These are phyloP conservation scores for Canavalia ensiformis DNA, from an alignment of 306 rosid genomes.

Conservation along the genomic window DNA sequence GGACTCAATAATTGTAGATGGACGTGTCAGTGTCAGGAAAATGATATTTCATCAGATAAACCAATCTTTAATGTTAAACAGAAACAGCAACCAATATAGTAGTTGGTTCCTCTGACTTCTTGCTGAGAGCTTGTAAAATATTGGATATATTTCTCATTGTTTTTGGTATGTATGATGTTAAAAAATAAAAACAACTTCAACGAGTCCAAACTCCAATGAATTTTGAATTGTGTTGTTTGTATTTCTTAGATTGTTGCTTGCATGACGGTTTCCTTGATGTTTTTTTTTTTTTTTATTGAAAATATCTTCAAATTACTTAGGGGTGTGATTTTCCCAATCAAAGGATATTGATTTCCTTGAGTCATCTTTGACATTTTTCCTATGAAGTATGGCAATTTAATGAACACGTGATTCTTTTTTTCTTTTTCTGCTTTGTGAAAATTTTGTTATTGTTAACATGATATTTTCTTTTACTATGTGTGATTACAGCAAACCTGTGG, in stretches of 20 bases:
- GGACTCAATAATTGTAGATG: slow-evolving; percentile 31
- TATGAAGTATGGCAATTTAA: slow-evolving; percentile 20
- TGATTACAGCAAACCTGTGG: slow-evolving; percentile 94
- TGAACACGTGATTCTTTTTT: slow-evolving; percentile 19
- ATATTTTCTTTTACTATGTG: slow-evolving; percentile 21
- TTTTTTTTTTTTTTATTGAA: slow-evolving; percentile 26
- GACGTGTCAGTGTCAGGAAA: slow-evolving; percentile 6
- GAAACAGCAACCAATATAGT: background rate
- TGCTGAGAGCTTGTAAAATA: slow-evolving; percentile 6
- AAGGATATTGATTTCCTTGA: slow-evolving; percentile 35
- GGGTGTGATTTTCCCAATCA: background rate
- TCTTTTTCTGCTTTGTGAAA: background rate
- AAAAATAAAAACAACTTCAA: background rate
- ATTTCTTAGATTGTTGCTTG: slow-evolving; percentile 28
- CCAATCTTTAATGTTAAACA: slow-evolving; percentile 14
- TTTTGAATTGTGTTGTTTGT: slow-evolving; percentile 17
- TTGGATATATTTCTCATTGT: background rate
- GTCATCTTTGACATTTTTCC: slow-evolving; percentile 22
- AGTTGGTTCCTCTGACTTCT: slow-evolving; percentile 12
- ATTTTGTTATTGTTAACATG: slow-evolving; percentile 31
- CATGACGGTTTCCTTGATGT: slow-evolving; percentile 27
- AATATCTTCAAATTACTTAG: slow-evolving; percentile 27
- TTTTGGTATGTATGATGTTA: slow-evolving; percentile 6
- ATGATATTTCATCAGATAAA: slow-evolving; percentile 12
- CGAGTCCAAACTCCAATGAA: slow-evolving; percentile 9